Percentiles rank a stretch among this genome's conserved stretches.
Evolutionary conservation across 495 filamentous ascomycete genomes (phyloP).

Genomic region (Annulohypoxylon nitens): DNA sequence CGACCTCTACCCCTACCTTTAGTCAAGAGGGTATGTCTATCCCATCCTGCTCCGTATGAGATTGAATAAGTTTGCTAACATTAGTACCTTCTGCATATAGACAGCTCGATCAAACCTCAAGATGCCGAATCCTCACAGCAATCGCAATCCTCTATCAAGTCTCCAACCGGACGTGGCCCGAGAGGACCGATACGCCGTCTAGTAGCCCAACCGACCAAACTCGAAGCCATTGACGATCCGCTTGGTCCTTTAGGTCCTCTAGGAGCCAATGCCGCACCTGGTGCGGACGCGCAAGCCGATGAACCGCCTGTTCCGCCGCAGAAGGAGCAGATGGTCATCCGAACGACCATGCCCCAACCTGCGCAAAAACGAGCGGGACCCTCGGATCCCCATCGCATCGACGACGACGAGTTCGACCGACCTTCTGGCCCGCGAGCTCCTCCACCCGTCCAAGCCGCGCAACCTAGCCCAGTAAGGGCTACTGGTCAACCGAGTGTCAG

Average conservation of each 20-base stretch:
- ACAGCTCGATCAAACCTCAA: constrained; percentile 31
- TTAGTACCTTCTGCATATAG: constrained; percentile 33
- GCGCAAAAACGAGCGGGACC: constrained; percentile 66
- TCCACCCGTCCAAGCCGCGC: constrained; percentile 79
- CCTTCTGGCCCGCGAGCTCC: constrained; percentile 71
- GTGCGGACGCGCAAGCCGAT: constrained; percentile 61
- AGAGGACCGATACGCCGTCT: constrained; percentile 69
- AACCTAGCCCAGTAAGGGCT: constrained; percentile 64
- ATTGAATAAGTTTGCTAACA: constrained; percentile 51
- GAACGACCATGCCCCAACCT: constrained; percentile 62
- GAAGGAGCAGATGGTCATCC: constrained; percentile 79
- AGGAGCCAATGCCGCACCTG: constrained; percentile 61
- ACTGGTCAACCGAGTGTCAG: constrained; percentile 84
- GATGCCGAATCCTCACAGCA: constrained; percentile 48
- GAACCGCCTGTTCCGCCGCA: constrained; percentile 88
- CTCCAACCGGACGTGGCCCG: constrained; percentile 47
- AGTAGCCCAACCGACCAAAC: constrained; percentile 81
- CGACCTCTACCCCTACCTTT: constrained; percentile 54
- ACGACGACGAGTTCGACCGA: constrained; percentile 61
- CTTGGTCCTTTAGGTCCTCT: constrained; percentile 93
- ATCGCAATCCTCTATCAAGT: constrained; percentile 54
- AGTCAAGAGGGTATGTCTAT: constrained; percentile 38
- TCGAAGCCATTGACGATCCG: constrained; percentile 87
- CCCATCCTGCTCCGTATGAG: constrained; percentile 34
- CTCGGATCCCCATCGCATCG: constrained; percentile 66